Evolutionary conservation across 371 early-diverging fungal genomes (phyloP).

Genomic region (Mucor racemosus): DNA sequence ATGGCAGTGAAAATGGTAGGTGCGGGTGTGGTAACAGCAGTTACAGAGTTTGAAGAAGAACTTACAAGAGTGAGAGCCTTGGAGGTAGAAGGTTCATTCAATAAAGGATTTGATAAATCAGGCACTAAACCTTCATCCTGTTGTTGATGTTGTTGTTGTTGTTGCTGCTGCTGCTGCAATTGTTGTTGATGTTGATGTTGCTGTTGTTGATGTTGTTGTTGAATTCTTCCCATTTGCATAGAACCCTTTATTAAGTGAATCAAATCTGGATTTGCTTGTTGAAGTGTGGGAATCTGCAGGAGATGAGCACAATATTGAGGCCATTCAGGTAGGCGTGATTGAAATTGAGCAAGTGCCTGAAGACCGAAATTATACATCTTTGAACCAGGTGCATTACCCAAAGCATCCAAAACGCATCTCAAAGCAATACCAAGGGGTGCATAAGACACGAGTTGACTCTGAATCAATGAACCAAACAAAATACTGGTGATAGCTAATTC

Average conservation of each 20-base stretch:
- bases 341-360: slow-evolving; percentile 85
- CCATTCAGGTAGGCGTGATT: slow-evolving; percentile 84
- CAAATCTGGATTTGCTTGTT: slow-evolving; percentile 80
- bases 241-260: slow-evolving; percentile 55
- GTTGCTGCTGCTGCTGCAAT: not conserved
- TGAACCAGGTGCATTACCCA: slow-evolving; percentile 79
- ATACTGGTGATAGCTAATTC: slow-evolving; percentile 88
- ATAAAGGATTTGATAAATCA: slow-evolving; percentile 9
- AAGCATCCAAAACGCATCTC: slow-evolving; percentile 83
- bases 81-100: not conserved
- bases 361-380: slow-evolving; percentile 91
- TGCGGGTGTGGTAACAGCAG: slow-evolving; percentile 23
- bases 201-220: slow-evolving; percentile 22
- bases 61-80: not conserved
- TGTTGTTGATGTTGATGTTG: not conserved
- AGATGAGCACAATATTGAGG: slow-evolving; percentile 86
- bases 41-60: not conserved
- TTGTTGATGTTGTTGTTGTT: slow-evolving; percentile 10
- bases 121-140: slow-evolving; percentile 14
- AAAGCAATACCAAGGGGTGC: slow-evolving; percentile 80
- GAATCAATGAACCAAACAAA: slow-evolving; percentile 89
- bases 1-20: slow-evolving; percentile 68
- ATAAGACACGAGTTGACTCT: slow-evolving; percentile 80
- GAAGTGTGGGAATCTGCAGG: slow-evolving; percentile 78
- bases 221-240: slow-evolving; percentile 32